Evolutionary conservation across 208 protist genomes (phyloP).

Genomic region (Leishmania tarentolae): DNA sequence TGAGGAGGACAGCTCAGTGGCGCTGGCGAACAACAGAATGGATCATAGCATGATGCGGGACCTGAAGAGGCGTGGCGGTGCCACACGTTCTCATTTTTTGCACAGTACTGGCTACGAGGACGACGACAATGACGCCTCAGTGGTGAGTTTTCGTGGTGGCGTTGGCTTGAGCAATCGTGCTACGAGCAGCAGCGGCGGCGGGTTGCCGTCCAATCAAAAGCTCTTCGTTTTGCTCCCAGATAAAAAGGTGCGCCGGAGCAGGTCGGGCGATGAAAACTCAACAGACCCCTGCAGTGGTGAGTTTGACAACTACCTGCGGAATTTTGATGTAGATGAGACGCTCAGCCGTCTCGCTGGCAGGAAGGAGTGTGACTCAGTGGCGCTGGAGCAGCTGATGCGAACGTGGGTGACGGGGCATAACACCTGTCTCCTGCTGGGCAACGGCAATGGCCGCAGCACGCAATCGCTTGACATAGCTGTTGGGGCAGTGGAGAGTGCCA

Average conservation of each 20-base stretch:
- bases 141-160: background rate
- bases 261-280: background rate
- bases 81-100: background rate
- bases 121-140: background rate
- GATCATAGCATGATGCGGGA: slow-evolving; percentile 5
- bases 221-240: slow-evolving; percentile 6
- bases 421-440: slow-evolving; percentile 29
- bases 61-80: background rate
- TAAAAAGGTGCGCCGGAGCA: background rate
- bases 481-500: slow-evolving; percentile 13
- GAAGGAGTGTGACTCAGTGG: slow-evolving; percentile 19
- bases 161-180: background rate
- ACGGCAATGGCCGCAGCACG: slow-evolving; percentile 27
- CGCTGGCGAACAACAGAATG: slow-evolving; percentile 7
- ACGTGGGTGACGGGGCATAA: slow-evolving; percentile 35
- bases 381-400: slow-evolving; percentile 25
- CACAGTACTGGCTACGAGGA: background rate
- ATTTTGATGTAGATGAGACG: slow-evolving; percentile 28
- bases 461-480: slow-evolving; percentile 12
- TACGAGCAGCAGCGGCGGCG: background rate
- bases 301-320: slow-evolving; percentile 25
- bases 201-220: background rate
- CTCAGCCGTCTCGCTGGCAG: slow-evolving; percentile 26
- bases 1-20: slow-evolving; percentile 12
- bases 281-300: background rate